Evolutionary conservation across 768 basidiomycete species (phyloP).

Genomic region (Tricholoma bakamatsutake): DNA sequence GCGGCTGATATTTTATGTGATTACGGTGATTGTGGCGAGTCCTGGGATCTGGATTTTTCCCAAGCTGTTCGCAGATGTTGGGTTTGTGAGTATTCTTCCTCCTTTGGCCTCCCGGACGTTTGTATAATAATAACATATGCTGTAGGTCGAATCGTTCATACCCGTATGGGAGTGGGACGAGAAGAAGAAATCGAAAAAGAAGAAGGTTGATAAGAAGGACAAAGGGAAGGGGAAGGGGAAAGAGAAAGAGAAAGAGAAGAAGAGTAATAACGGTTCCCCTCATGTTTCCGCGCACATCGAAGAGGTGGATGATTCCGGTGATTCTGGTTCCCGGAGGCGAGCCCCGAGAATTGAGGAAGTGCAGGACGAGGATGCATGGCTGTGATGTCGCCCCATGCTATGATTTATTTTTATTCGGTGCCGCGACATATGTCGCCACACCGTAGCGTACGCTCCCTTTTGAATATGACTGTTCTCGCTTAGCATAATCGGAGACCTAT

Average conservation of each 20-base stretch:
- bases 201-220: slow-evolving; percentile 43
- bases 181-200: slow-evolving; percentile 69
- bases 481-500: neutral
- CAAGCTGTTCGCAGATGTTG: slow-evolving; percentile 94
- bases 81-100: slow-evolving; percentile 68
- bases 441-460: neutral
- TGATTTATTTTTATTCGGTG: neutral
- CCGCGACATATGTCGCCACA: neutral
- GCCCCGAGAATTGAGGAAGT: slow-evolving; percentile 44
- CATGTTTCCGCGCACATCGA: slow-evolving; percentile 36
- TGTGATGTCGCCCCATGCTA: neutral
- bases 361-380: slow-evolving; percentile 33
- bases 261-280: slow-evolving; percentile 23
- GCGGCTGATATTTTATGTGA: slow-evolving; percentile 88
- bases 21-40: slow-evolving; percentile 78
- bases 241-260: slow-evolving; percentile 34
- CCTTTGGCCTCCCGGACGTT: neutral
- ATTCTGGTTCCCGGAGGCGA: slow-evolving; percentile 36
- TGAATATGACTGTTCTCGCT: neutral
- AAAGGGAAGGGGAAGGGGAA: slow-evolving; percentile 41
- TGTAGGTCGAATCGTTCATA: slow-evolving; percentile 94
- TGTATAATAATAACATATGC: neutral
- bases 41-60: slow-evolving; percentile 99
- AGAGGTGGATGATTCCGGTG: slow-evolving; percentile 39
- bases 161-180: slow-evolving; percentile 97